Conservation (phyloP, 2,329 filamentous ascomycete species). For the Lachnellula cervina region DNA sequence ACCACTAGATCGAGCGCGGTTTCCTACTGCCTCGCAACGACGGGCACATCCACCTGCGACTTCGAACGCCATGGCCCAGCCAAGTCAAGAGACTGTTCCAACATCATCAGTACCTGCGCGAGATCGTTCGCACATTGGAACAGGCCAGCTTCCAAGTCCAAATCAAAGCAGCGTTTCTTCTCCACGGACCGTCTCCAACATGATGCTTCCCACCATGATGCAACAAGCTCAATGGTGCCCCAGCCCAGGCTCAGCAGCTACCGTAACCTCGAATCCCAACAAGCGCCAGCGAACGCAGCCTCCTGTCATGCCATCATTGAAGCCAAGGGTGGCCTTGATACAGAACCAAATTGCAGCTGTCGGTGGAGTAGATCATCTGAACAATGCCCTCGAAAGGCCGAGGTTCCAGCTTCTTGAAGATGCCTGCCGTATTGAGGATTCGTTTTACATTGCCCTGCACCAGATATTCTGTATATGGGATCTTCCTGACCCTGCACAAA, state of each 20-base stretch:
- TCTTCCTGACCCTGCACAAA: slow-evolving; percentile 11
- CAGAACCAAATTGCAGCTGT: slow-evolving; percentile 21
- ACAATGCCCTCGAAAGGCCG: slow-evolving; percentile 37
- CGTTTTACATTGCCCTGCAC: slow-evolving; percentile 61
- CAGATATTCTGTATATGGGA: slow-evolving; percentile 59
- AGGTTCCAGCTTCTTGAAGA: slow-evolving; percentile 51
- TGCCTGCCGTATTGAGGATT: slow-evolving; percentile 52
- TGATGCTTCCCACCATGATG: background rate
- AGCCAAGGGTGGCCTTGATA: slow-evolving; percentile 20
- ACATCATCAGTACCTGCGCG: background rate
- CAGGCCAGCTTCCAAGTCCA: slow-evolving; percentile 6
- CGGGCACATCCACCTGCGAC: background rate
- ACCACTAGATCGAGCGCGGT: background rate
- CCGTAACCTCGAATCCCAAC: background rate
- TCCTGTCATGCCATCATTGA: slow-evolving; percentile 20
- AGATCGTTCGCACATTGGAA: background rate
- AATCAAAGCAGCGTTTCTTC: background rate
- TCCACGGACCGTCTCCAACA: background rate
- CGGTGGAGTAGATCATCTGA: slow-evolving; percentile 23
- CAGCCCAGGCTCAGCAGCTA: background rate
- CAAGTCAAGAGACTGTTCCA: background rate
- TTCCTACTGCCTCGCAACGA: background rate
- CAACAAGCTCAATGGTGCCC: slow-evolving; percentile 4
- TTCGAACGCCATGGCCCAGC: background rate
- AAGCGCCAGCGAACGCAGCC: slow-evolving; percentile 16